Evolutionary conservation across 2,329 filamentous ascomycete genomes (phyloP).

Genomic region (Helicocarpus griseus): DNA sequence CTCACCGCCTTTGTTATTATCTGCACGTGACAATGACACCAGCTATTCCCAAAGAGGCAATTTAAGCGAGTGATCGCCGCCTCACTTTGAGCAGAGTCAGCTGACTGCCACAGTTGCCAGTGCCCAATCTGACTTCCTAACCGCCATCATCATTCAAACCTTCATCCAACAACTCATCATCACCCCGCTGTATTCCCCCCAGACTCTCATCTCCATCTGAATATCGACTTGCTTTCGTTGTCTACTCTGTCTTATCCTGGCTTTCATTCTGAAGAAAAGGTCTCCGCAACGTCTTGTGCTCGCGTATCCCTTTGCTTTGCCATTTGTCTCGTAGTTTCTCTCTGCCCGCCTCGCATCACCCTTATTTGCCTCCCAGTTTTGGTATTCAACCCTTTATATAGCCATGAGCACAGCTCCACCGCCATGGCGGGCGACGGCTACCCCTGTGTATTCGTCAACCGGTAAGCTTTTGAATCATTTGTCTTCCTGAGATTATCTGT

Average conservation of each 20-base stretch:
- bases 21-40: background rate
- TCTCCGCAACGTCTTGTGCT: background rate
- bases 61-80: slow-evolving; percentile 13
- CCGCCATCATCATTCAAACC: background rate
- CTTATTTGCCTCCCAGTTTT: background rate
- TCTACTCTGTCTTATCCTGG: background rate
- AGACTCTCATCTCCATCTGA: background rate
- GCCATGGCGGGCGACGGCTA: slow-evolving; percentile 28
- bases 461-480: slow-evolving; percentile 26
- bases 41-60: slow-evolving; percentile 6
- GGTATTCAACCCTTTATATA: slow-evolving; percentile 6
- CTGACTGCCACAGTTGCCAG: background rate
- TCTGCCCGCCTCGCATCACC: background rate
- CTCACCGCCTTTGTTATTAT: slow-evolving; percentile 5
- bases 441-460: slow-evolving; percentile 21
- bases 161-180: background rate
- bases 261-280: background rate
- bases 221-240: background rate
- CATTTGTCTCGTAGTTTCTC: background rate
- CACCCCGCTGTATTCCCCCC: background rate
- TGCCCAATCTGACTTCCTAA: background rate
- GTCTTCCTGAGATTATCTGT: too few relatives aligned
- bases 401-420: slow-evolving; percentile 31
- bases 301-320: background rate
- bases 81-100: slow-evolving; percentile 5